Evolutionary conservation across 306 rosid species (phyloP).

Genomic region (Arachis hypogaea): DNA sequence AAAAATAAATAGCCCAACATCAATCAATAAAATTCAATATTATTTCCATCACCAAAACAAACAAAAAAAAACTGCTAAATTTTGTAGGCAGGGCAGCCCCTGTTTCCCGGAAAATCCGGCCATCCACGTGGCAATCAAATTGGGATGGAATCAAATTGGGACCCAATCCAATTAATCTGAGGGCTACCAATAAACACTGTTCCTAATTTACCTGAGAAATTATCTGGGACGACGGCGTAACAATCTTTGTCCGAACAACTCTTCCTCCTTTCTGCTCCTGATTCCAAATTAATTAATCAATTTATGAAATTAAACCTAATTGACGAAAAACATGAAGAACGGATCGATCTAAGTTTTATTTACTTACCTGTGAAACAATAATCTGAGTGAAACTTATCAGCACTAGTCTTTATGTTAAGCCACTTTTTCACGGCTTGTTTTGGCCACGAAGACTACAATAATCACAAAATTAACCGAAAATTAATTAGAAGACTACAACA

Average conservation of each 20-base stretch:
- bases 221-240: slow-evolving; percentile 54
- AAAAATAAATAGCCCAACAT: slow-evolving; percentile 28
- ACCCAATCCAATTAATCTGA: background rate
- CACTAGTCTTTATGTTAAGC: slow-evolving; percentile 59
- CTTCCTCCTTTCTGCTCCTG: slow-evolving; percentile 59
- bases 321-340: slow-evolving; percentile 7
- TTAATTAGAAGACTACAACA: no score
- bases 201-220: slow-evolving; percentile 54
- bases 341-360: no score
- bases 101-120: slow-evolving; percentile 4
- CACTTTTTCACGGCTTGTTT: slow-evolving; percentile 62
- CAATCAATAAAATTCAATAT: background rate
- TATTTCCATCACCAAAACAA: no score
- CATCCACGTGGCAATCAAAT: slow-evolving; percentile 51
- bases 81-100: background rate
- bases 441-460: slow-evolving; percentile 67
- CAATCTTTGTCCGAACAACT: slow-evolving; percentile 74
- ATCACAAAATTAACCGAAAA: no score
- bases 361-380: slow-evolving; percentile 44
- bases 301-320: background rate
- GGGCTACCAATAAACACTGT: background rate
- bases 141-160: background rate
- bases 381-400: slow-evolving; percentile 56
- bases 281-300: background rate
- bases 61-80: background rate